Conservation (phyloP, 805 yeast species). For the Zygoascus ofunaensis region DNA sequence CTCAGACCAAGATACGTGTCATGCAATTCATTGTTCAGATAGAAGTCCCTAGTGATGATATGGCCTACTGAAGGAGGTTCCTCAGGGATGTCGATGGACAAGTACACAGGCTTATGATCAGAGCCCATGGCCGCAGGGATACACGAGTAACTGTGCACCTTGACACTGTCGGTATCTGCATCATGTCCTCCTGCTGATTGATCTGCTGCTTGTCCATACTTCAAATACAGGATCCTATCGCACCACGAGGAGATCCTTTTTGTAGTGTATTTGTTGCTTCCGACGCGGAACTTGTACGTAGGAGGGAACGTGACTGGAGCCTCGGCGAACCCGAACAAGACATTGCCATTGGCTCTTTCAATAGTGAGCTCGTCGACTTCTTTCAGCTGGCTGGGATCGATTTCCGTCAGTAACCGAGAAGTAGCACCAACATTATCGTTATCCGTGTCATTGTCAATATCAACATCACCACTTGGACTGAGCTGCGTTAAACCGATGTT, state of each 20-base stretch:
- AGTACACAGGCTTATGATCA: constrained; percentile 74
- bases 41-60: not conserved
- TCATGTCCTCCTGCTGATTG: no score
- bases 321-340: constrained; percentile 60
- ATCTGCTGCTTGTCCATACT: constrained; percentile 31
- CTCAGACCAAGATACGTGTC: constrained; percentile 4
- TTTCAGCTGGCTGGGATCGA: constrained; percentile 17
- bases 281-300: constrained; percentile 59
- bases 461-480: constrained; percentile 10
- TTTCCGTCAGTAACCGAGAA: constrained; percentile 17
- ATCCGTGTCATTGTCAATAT: constrained; percentile 11
- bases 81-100: constrained; percentile 25
- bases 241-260: constrained; percentile 84
- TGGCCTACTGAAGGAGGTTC: constrained; percentile 7
- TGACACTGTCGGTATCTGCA: constrained; percentile 4
- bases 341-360: constrained; percentile 35
- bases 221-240: constrained; percentile 63
- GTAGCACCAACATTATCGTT: constrained; percentile 6
- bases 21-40: not conserved
- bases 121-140: constrained; percentile 43
- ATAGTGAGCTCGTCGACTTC: constrained; percentile 42
- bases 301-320: constrained; percentile 60
- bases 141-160: constrained; percentile 39
- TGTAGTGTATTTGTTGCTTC: constrained; percentile 41
- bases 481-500: constrained; percentile 17